These are phyloP conservation scores for Boletus insuetus DNA, from an alignment of 768 basidiomycete species.

Conservation along the genomic window DNA sequence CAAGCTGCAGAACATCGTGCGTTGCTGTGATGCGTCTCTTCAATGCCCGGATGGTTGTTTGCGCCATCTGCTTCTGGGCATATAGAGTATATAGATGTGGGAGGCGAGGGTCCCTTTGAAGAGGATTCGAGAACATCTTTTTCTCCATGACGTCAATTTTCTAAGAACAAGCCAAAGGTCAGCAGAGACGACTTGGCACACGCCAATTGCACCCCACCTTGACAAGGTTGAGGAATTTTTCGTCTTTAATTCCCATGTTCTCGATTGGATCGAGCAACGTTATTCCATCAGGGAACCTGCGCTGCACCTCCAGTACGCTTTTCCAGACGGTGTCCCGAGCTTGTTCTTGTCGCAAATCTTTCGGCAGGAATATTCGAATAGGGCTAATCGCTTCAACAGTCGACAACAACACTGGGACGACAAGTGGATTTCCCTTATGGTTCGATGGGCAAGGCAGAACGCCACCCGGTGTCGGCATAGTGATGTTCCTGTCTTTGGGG, in stretches of 20 bases:
- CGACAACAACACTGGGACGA: slow-evolving; percentile 85
- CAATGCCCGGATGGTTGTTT: slow-evolving; percentile 66
- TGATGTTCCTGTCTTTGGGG: slow-evolving; percentile 55
- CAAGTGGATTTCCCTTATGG: slow-evolving; percentile 76
- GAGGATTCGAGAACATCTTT: slow-evolving; percentile 73
- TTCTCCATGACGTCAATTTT: slow-evolving; percentile 92
- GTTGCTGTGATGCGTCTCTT: slow-evolving; percentile 88
- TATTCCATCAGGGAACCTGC: slow-evolving; percentile 85
- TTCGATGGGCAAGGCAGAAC: slow-evolving; percentile 71
- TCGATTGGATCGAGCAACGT: slow-evolving; percentile 85
- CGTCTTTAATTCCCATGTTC: slow-evolving; percentile 95
- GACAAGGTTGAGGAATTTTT: slow-evolving; percentile 84
- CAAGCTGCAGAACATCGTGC: slow-evolving; percentile 89
- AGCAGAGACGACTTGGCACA: not conserved
- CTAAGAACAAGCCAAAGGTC: slow-evolving; percentile 36
- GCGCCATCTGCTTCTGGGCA: slow-evolving; percentile 68
- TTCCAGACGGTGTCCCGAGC: slow-evolving; percentile 87
- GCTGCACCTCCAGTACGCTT: slow-evolving; percentile 86
- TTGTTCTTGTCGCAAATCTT: slow-evolving; percentile 76
- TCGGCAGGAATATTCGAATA: slow-evolving; percentile 83
- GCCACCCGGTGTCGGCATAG: slow-evolving; percentile 60
- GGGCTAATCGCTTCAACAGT: slow-evolving; percentile 86
- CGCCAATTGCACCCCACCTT: slow-evolving; percentile 47
- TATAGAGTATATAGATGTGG: slow-evolving; percentile 81
- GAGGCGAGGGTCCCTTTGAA: slow-evolving; percentile 76